Evolutionary conservation across 345 rosid genomes (phyloP).

Genomic region (Eucalyptus marginata): DNA sequence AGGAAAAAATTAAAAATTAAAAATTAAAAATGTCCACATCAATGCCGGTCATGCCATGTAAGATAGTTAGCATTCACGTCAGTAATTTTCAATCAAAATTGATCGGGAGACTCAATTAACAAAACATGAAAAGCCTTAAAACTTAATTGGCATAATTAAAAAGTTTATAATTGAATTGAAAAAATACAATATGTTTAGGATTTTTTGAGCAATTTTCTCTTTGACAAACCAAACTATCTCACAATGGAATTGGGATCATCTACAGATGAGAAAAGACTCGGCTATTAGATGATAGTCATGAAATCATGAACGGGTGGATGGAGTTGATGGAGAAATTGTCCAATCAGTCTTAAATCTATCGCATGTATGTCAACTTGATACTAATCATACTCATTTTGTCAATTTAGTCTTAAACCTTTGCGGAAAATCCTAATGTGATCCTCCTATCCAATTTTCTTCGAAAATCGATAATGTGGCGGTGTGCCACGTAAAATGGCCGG

Average conservation of each 20-base stretch:
- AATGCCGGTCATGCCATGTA: accelerated
- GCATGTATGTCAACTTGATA: not conserved
- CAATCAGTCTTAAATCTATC: accelerated
- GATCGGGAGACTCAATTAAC: accelerated
- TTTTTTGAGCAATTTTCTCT: not conserved
- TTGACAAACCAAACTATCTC: not conserved
- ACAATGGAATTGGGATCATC: not conserved
- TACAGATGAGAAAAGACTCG: not conserved
- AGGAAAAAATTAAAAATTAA: not conserved
- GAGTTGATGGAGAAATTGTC: not conserved
- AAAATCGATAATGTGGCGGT: not conserved
- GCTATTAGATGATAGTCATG: not conserved
- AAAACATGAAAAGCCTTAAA: not conserved
- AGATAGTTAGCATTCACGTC: accelerated
- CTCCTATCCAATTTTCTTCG: accelerated
- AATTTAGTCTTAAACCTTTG: not conserved
- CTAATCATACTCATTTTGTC: not conserved
- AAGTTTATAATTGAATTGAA: not conserved
- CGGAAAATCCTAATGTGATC: not conserved
- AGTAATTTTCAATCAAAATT: not conserved
- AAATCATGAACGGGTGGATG: not conserved
- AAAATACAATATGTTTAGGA: not conserved
- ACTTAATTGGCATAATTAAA: accelerated
- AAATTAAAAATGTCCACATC: not conserved
- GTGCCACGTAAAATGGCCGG: accelerated